Evolutionary conservation across 192 early-diverging fungal genomes (phyloP).

Genomic region (Kickxella alabastrina): DNA sequence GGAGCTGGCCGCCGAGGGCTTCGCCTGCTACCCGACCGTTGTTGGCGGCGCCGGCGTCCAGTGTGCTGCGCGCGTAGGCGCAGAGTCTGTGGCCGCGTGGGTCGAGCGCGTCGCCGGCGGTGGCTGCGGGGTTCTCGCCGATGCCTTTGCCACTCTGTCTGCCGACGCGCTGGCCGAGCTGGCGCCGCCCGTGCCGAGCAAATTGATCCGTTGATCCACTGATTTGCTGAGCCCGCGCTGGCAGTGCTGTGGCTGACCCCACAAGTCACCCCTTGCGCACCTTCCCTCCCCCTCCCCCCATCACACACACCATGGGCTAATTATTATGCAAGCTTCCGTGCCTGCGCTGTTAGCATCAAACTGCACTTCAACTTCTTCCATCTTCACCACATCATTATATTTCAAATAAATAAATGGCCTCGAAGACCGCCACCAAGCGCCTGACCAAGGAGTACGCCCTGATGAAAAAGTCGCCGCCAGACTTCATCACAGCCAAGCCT

Average conservation of each 20-base stretch:
- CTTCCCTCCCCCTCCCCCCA: no score
- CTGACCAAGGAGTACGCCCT: conserved; percentile 73
- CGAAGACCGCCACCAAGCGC: conserved; percentile 69
- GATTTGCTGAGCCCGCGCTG: no score
- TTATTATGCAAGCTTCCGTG: no score
- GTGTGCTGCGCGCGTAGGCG: conserved; percentile 17
- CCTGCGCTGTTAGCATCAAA: no score
- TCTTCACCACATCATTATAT: background rate
- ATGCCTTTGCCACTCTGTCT: conserved; percentile 18
- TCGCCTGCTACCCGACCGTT: conserved; percentile 64
- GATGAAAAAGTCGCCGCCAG: conserved; percentile 75
- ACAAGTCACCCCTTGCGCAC: no score
- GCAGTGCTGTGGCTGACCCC: no score
- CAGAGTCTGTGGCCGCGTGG: conserved; percentile 19
- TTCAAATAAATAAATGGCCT: conserved; percentile 58
- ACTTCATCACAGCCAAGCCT: conserved; percentile 87
- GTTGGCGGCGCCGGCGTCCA: conserved; percentile 67
- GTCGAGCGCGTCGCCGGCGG: conserved; percentile 3
- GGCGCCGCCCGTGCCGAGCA: no score
- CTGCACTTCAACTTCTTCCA: no score
- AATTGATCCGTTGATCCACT: no score
- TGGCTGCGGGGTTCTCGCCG: background rate
- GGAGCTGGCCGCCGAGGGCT: conserved; percentile 59
- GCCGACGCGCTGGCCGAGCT: conserved; percentile 8
- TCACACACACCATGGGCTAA: no score